A percentile compares a stretch with the other conserved stretches of the same genome.
Evolutionary conservation across 495 filamentous ascomycete genomes (phyloP).

Genomic region (Lineolata rhizophorae): DNA sequence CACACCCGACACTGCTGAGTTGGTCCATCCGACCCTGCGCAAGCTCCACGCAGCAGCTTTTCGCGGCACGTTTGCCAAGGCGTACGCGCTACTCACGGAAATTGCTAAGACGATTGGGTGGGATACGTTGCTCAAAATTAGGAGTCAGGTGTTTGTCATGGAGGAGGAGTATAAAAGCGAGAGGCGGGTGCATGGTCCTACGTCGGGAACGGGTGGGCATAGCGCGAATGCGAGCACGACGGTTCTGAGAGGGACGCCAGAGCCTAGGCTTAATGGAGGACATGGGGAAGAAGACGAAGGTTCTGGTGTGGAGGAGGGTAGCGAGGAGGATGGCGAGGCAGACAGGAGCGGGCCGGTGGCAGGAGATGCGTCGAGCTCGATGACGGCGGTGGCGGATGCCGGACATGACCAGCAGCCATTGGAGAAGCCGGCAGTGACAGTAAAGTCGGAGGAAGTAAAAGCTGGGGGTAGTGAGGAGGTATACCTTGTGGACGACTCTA

Average conservation of each 20-base stretch:
- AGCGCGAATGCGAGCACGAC: slow-evolving; percentile 56
- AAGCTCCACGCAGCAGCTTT: slow-evolving; percentile 75
- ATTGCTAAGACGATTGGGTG: slow-evolving; percentile 90
- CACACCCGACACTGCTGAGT: slow-evolving; percentile 25
- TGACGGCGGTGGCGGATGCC: no score
- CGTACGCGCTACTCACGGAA: slow-evolving; percentile 82
- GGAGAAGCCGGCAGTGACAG: slow-evolving; percentile 61
- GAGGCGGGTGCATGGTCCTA: slow-evolving; percentile 61
- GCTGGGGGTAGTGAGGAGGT: slow-evolving; percentile 26
- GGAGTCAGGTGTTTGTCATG: slow-evolving; percentile 97
- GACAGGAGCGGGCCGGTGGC: slow-evolving; percentile 11
- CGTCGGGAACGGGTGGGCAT: slow-evolving; percentile 15
- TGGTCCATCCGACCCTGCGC: slow-evolving; percentile 67
- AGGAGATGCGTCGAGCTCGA: no score
- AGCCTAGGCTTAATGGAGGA: slow-evolving; percentile 41
- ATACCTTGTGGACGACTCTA: background rate
- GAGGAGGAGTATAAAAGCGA: slow-evolving; percentile 93
- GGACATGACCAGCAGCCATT: slow-evolving; percentile 27
- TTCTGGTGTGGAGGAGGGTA: slow-evolving; percentile 1
- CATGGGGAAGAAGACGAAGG: slow-evolving; percentile 23
- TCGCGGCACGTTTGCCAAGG: slow-evolving; percentile 84
- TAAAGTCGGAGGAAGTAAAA: slow-evolving; percentile 64
- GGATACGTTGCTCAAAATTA: slow-evolving; percentile 81
- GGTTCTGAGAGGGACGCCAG: slow-evolving; percentile 43
- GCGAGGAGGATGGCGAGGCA: slow-evolving; percentile 14